A percentile compares a stretch with the other conserved stretches of the same genome.
Conservation (phyloP, 176 grass and related monocot genomes). For the Triticum monococcum region DNA sequence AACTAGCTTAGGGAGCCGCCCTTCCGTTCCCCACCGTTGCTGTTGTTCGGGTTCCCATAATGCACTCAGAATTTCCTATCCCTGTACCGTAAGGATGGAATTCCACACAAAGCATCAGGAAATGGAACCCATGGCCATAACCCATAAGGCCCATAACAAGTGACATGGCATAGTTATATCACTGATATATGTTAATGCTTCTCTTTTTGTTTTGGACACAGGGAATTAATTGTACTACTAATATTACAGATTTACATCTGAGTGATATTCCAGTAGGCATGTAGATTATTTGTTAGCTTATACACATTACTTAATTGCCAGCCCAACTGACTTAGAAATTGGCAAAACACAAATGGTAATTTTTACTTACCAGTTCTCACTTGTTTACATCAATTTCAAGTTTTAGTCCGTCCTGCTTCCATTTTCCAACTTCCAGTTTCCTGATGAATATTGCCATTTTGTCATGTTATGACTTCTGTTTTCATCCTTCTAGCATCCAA, state of each 20-base stretch:
- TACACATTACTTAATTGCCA: background rate
- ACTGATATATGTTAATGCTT: background rate
- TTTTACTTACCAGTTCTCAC: background rate
- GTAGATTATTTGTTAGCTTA: background rate
- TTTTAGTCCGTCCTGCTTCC: background rate
- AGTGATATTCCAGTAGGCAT: background rate
- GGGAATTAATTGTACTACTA: too few species aligned
- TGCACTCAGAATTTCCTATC: background rate
- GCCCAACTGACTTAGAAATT: background rate
- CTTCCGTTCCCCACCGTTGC: background rate
- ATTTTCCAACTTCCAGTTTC: background rate
- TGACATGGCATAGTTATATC: background rate
- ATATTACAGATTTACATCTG: too few species aligned
- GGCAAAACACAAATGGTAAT: background rate
- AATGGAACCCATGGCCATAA: slow-evolving; percentile 4
- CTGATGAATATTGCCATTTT: background rate
- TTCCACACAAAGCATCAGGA: background rate
- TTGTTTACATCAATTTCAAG: slow-evolving; percentile 1
- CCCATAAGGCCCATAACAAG: too few species aligned
- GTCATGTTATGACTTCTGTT: background rate
- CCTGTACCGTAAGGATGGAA: background rate
- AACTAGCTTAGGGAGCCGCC: background rate
- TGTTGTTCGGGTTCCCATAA: background rate
- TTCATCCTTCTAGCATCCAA: background rate
- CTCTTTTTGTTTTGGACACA: background rate